Evolutionary conservation across 1,284 basidiomycete genomes (phyloP).

Genomic region (Ustilago nuda): DNA sequence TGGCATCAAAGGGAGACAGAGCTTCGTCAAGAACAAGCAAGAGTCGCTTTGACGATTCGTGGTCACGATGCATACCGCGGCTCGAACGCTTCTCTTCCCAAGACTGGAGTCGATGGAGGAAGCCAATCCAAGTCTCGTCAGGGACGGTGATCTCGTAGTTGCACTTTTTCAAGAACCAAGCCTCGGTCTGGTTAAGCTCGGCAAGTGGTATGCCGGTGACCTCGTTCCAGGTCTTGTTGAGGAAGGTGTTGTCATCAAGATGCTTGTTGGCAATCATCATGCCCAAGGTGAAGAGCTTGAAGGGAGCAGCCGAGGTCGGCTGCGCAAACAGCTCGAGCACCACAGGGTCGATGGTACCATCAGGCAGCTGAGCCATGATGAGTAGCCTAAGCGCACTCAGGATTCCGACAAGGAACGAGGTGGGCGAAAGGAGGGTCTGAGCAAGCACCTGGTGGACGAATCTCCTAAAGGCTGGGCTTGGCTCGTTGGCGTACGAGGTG

Average conservation of each 20-base stretch:
- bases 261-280: slow-evolving; percentile 69
- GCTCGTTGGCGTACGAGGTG: slow-evolving; percentile 54
- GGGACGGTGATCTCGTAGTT: slow-evolving; percentile 64
- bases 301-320: slow-evolving; percentile 61
- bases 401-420: slow-evolving; percentile 62
- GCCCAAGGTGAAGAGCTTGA: slow-evolving; percentile 66
- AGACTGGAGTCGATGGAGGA: slow-evolving; percentile 50
- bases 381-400: slow-evolving; percentile 61
- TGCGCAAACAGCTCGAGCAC: slow-evolving; percentile 64
- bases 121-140: slow-evolving; percentile 62
- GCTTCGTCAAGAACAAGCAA: slow-evolving; percentile 58
- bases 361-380: slow-evolving; percentile 45
- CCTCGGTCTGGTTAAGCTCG: slow-evolving; percentile 67
- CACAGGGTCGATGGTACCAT: slow-evolving; percentile 52
- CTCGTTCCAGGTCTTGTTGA: slow-evolving; percentile 69
- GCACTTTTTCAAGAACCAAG: slow-evolving; percentile 63
- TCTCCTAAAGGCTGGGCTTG: slow-evolving; percentile 64
- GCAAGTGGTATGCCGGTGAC: slow-evolving; percentile 67
- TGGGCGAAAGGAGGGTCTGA: slow-evolving; percentile 65
- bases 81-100: slow-evolving; percentile 53
- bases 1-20: slow-evolving; percentile 45
- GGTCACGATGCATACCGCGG: slow-evolving; percentile 38
- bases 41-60: slow-evolving; percentile 50
- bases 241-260: slow-evolving; percentile 69
- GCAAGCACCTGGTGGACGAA: slow-evolving; percentile 67